phyloP scores from a whole-genome alignment of 345 rosid species.

The Erysimum cheiranthoides region DNA sequence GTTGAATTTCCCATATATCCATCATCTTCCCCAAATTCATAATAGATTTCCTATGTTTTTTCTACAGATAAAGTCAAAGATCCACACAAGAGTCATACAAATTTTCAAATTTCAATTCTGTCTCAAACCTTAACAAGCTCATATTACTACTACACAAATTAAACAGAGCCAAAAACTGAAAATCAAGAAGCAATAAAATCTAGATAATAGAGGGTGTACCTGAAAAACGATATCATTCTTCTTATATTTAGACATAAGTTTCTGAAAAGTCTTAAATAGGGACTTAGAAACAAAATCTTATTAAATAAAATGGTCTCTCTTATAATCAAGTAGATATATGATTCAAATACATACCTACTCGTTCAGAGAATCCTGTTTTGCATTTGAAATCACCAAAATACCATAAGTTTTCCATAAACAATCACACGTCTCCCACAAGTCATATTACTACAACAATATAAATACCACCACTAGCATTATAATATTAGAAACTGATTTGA shows the following conservation, averaged over 20 bases:
- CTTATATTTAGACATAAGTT: not conserved
- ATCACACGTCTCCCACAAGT: not conserved
- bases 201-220: not conserved
- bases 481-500: not conserved
- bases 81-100: not conserved
- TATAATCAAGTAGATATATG: not conserved
- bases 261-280: not conserved
- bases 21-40: not conserved
- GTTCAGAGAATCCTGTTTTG: not conserved
- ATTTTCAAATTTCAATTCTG: not conserved
- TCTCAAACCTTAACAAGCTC: not conserved
- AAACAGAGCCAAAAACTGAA: not conserved
- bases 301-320: not conserved
- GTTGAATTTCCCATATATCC: not conserved
- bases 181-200: not conserved
- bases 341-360: not conserved
- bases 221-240: not conserved
- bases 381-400: slow-evolving; percentile 17
- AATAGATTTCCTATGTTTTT: not conserved
- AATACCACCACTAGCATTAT: not conserved
- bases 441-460: not conserved
- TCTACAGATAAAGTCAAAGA: not conserved
- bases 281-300: not conserved
- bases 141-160: not conserved
- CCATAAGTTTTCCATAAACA: no score